These are phyloP conservation scores for Graphilbum fragrans DNA, from an alignment of 2,329 filamentous ascomycete species.

Conservation along the genomic window DNA sequence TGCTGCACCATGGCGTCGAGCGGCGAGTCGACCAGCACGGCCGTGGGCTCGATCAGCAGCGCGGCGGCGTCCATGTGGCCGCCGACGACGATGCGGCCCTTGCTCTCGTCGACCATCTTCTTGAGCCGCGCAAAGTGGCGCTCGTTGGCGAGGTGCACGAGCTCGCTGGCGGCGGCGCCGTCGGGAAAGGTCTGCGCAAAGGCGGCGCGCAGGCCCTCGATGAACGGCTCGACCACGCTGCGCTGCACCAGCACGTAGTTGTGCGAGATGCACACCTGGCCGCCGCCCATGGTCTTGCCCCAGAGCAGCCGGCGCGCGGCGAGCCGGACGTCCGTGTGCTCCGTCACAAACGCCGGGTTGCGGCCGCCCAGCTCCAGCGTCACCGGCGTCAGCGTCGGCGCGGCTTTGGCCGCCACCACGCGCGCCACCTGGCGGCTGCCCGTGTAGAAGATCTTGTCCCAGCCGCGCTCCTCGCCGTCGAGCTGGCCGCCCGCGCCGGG, in stretches of 20 bases:
- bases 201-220: constrained; percentile 60
- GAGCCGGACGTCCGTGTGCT: constrained; percentile 57
- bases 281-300: constrained; percentile 77
- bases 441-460: constrained; percentile 98
- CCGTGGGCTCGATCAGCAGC: constrained; percentile 81
- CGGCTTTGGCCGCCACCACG: constrained; percentile 82
- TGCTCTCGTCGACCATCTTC: constrained; percentile 75
- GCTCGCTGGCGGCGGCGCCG: constrained; percentile 71
- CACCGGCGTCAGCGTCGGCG: constrained; percentile 77
- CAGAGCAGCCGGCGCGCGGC: constrained; percentile 78
- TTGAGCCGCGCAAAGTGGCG: constrained; percentile 73
- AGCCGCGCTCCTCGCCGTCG: constrained; percentile 38
- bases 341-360: constrained; percentile 87
- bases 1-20: constrained; percentile 69
- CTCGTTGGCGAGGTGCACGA: constrained; percentile 68
- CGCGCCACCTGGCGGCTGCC: constrained; percentile 68
- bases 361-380: constrained; percentile 80
- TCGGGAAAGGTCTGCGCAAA: constrained; percentile 73
- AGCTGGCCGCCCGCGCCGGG: neutral
- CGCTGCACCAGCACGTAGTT: constrained; percentile 85
- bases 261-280: constrained; percentile 85
- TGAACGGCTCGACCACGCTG: constrained; percentile 56
- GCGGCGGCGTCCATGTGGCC: constrained; percentile 70
- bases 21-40: constrained; percentile 67
- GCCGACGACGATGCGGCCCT: constrained; percentile 77